Evolutionary conservation across 2,329 filamentous ascomycete genomes (phyloP).

Genomic region (Penicillium freii): DNA sequence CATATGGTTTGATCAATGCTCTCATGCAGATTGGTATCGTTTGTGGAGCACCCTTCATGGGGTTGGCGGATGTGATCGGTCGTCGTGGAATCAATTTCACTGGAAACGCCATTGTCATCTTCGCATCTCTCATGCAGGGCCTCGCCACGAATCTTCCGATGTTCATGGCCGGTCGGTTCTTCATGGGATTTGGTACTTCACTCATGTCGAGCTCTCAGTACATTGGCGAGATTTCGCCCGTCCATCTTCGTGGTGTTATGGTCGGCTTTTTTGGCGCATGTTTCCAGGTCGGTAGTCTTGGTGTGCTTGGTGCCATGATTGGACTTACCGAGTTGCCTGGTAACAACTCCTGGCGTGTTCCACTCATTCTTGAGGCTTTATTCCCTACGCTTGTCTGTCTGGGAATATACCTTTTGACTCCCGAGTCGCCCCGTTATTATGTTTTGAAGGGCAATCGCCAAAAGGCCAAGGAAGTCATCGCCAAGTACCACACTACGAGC

Average conservation of each 20-base stretch:
- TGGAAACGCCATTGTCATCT: slow-evolving; percentile 48
- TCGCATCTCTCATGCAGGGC: slow-evolving; percentile 45
- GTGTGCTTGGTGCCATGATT: slow-evolving; percentile 47
- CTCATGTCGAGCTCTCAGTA: slow-evolving; percentile 42
- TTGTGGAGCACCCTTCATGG: slow-evolving; percentile 51
- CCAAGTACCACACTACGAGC: slow-evolving; percentile 46
- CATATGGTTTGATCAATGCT: slow-evolving; percentile 47
- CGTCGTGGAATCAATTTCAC: slow-evolving; percentile 51
- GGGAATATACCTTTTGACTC: slow-evolving; percentile 44
- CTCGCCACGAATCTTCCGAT: slow-evolving; percentile 27
- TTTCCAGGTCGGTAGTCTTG: slow-evolving; percentile 47
- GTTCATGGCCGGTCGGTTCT: slow-evolving; percentile 42
- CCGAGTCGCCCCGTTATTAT: slow-evolving; percentile 40
- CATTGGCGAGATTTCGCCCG: slow-evolving; percentile 38
- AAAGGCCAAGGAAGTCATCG: slow-evolving; percentile 36
- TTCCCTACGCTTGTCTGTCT: slow-evolving; percentile 49
- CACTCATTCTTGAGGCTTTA: slow-evolving; percentile 48
- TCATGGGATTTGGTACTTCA: slow-evolving; percentile 39
- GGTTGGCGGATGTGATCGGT: slow-evolving; percentile 53
- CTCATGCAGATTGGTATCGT: slow-evolving; percentile 51
- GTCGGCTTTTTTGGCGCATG: slow-evolving; percentile 51
- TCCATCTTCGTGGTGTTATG: slow-evolving; percentile 43
- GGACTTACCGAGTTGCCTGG: slow-evolving; percentile 40
- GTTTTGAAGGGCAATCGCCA: slow-evolving; percentile 36
- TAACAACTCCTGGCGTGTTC: slow-evolving; percentile 41